Evolutionary conservation across 106 monocot species (phyloP).

Genomic region (Allium fistulosum): DNA sequence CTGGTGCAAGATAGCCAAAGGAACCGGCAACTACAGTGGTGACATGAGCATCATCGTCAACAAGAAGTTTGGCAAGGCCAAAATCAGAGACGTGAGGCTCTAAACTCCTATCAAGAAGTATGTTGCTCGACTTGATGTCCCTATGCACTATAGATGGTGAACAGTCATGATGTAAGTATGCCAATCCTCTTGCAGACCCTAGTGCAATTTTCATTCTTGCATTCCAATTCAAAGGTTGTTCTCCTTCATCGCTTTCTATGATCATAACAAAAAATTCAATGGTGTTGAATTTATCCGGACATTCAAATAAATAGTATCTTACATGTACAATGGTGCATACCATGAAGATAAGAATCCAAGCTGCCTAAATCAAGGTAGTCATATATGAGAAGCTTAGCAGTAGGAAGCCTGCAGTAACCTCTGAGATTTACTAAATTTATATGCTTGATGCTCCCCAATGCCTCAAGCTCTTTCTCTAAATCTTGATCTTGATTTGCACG

Average conservation of each 20-base stretch:
- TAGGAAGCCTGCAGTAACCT: conserved; percentile 77
- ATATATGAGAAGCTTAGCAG: conserved; percentile 75
- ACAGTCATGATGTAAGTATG: conserved; percentile 95
- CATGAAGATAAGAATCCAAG: conserved; percentile 78
- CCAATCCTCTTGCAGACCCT: conserved; percentile 80
- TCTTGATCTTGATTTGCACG: conserved; percentile 41
- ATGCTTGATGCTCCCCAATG: conserved; percentile 79
- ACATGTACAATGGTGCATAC: conserved; percentile 17
- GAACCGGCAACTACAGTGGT: conserved; percentile 96
- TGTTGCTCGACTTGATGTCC: conserved; percentile 87
- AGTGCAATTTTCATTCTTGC: conserved; percentile 89
- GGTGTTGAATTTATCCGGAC: background rate
- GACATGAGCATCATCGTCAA: conserved; percentile 59
- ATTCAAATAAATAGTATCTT: background rate
- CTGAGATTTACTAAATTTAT: conserved; percentile 85
- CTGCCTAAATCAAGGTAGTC: conserved; percentile 83
- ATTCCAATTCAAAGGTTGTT: conserved; percentile 93
- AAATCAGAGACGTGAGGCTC: conserved; percentile 93
- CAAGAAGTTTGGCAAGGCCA: conserved; percentile 87
- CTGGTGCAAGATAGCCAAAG: conserved; percentile 87
- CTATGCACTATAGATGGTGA: conserved; percentile 73
- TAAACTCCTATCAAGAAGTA: conserved; percentile 83
- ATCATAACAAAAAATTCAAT: background rate
- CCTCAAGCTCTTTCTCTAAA: conserved; percentile 80
- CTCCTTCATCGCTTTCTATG: conserved; percentile 57